Evolutionary conservation across 2,329 filamentous ascomycete species (phyloP).

Genomic region (Neopestalotiopsis sp.): DNA sequence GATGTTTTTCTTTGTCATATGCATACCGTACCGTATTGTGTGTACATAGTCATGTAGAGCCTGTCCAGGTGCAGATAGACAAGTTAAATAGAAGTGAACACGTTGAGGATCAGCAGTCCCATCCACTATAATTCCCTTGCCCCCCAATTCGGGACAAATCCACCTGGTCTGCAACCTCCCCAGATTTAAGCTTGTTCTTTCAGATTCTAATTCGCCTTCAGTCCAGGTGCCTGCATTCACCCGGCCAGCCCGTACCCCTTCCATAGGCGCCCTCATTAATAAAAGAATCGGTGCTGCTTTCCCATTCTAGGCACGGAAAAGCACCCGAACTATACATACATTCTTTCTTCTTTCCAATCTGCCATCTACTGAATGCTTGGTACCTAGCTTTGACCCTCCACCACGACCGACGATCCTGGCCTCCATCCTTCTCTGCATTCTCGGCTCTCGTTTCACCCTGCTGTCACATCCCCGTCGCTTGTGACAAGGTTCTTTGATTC

Average conservation of each 20-base stretch:
- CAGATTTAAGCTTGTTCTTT: slow-evolving; percentile 15
- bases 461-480: slow-evolving; percentile 17
- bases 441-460: slow-evolving; percentile 18
- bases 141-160: slow-evolving; percentile 4
- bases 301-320: background rate
- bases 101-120: slow-evolving; percentile 18
- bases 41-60: background rate
- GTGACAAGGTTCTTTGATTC: slow-evolving; percentile 7
- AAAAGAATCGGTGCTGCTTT: background rate
- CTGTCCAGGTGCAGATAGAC: background rate
- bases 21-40: background rate
- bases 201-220: slow-evolving; percentile 6
- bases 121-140: background rate
- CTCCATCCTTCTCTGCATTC: background rate
- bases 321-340: background rate
- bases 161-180: slow-evolving; percentile 5
- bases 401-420: background rate
- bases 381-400: slow-evolving; percentile 16
- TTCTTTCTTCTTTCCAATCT: background rate
- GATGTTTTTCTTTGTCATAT: slow-evolving; percentile 12
- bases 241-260: background rate
- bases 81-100: slow-evolving; percentile 20
- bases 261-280: slow-evolving; percentile 1
- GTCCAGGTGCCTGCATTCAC: slow-evolving; percentile 11
- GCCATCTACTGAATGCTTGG: background rate